Evolutionary conservation across 495 filamentous ascomycete species (phyloP), one percentile per base, ranked within the genome.

Genomic region (Mytilinidion resinicola): DNA sequence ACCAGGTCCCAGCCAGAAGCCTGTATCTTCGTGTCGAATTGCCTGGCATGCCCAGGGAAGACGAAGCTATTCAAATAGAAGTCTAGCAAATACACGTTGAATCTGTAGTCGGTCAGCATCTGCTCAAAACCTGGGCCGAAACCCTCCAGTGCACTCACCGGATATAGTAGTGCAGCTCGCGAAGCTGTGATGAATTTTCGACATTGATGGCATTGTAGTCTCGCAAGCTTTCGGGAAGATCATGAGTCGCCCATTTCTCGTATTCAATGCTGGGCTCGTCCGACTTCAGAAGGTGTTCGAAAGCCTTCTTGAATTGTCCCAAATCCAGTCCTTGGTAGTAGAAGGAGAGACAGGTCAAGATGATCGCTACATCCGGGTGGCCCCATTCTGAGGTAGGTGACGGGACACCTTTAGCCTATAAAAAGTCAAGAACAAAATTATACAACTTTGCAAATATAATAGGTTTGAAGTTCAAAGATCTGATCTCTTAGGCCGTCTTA

Each of bases 1-100:
- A 78, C 76, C 15, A 82, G 69, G 57, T 83, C 80, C 80, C 78
- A 83, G 0, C 79, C 74, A 21, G 72, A 79, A 3, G 78, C 74
- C 53, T 80, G 76, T 11, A 83, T 56, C 61, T 82, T 83, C 15
- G 71, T 61, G n/a, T 71, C 60, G 56, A 82, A 83, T 54, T 80
- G 76, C 53, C 75, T 78, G 0, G 78, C 77, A 51, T 83, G 74
- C 9, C 38, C 51, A 0, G 80, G 80, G 43, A 83, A 83, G 8
- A 82, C 79, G 52, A 80, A 79, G 42, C 75, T 71, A 60, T 81
- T 81, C 36, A 82, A 39, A 53, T 74, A 83, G 61, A 78, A 75
- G 55, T 83, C 72, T 36, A 83, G 69, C 0, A 76, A 74, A 0
- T 60, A 57, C 0, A 67, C 57, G 12, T 71, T 72, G 34, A 67